These are phyloP conservation scores for Nemania diffusa DNA, from an alignment of 2,329 filamentous ascomycete genomes.

Conservation along the genomic window DNA sequence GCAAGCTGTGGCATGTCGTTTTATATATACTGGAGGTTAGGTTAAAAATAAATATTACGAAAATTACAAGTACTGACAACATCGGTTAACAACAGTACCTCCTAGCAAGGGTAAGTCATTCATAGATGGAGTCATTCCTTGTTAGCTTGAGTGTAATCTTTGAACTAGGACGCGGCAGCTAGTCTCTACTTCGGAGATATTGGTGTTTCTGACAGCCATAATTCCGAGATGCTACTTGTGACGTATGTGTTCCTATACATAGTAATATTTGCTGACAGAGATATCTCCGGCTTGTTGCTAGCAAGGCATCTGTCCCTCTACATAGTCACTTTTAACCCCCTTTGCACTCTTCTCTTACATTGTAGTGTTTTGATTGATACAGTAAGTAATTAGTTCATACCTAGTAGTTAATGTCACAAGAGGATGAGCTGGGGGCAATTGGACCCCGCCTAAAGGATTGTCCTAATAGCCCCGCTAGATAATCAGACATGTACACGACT, in stretches of 20 bases:
- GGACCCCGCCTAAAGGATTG: no score
- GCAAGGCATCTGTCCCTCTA: background rate
- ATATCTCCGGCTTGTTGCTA: background rate
- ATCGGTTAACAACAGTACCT: no score
- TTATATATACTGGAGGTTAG: slow-evolving; percentile 13
- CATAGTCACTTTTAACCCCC: background rate
- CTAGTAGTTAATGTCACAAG: no score
- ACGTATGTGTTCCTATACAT: slow-evolving; percentile 5
- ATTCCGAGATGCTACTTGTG: slow-evolving; percentile 11
- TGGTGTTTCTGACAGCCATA: slow-evolving; percentile 13
- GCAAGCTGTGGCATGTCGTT: background rate
- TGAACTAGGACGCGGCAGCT: background rate
- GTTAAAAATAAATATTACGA: no score
- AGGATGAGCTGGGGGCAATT: no score
- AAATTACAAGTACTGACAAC: no score
- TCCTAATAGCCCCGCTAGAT: no score
- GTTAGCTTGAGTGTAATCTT: slow-evolving; percentile 10
- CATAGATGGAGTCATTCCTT: background rate
- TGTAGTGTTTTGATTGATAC: background rate
- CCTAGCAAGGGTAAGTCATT: slow-evolving; percentile 10
- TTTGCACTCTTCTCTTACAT: background rate
- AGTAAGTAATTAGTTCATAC: no score
- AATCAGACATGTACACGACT: no score
- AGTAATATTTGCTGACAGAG: slow-evolving; percentile 22
- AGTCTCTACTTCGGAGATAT: slow-evolving; percentile 11